Evolutionary conservation across 169 alveolate species (phyloP), one percentile per base, ranked within the genome.

Genomic region (Amoebophrya sp.): DNA sequence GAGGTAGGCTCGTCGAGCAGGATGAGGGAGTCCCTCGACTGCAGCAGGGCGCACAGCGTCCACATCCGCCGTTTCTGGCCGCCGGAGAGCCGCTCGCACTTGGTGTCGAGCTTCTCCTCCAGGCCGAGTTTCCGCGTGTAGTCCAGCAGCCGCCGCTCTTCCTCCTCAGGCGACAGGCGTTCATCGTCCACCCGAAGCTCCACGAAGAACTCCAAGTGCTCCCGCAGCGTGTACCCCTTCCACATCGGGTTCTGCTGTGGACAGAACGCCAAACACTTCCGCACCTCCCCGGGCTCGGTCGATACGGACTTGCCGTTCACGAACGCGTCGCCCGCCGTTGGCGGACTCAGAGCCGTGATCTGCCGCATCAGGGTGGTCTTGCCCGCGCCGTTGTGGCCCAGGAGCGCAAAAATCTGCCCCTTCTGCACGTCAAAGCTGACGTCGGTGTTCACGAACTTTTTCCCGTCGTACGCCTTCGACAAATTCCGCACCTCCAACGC

Each of bases 381-480:
- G 67, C 98, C 98, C 31, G 98, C 97, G n/a, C 98, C 98, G 90
- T 96, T 97, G 91, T 96, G 98, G 0, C 98, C 98, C 50, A 97
- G 94, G 29, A 96, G 92, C 70, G 96, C 96, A 70, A 95, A 95
- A 0, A 95, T 95, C 23, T 58, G 78, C 26, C 78, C 78, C 2
- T 13, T 13, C 29, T 16, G 26, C 4, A 58, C 78, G 0, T n/a
- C 34, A 58, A 58, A 58, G 39, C 34, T 13, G 23, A 58, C 23
- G 26, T 58, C 78, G 78, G 39, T 58, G 78, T 58, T 58, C 29
- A n/a, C 78, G 23, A 23, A 58, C 23, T 58, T 58, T 29, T 2
- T 16, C 78, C 78, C 78, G 34, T 58, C 78, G 78, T 58, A 58
- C 29, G 29, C 2, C 23, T 58, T 58, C 34, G 29, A 7, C 78